Base-by-base conservation (phyloP, 305 asterid genomes). In the Withania somnifera region DNA sequence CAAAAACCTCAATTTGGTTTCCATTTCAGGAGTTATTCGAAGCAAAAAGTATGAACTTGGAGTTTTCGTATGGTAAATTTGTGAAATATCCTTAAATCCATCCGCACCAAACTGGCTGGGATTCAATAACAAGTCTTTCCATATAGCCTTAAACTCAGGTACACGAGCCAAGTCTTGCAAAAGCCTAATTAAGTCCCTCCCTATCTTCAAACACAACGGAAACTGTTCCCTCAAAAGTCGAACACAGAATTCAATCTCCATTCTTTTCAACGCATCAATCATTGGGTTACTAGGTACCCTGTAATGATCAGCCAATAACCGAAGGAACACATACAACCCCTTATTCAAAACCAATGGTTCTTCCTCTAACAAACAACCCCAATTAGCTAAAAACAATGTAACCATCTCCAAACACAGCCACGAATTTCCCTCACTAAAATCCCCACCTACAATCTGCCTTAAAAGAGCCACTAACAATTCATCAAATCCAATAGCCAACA, bases 141-240 rank as follows among this genome's bases (percentile, higher is more conserved):
- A 93, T 40, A 93, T 82, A 28, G 87, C 86, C 76, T 85, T 88
- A 85, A 95, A 92, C 87, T 92, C 98, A 0, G 91, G 93, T 82
- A 92, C 88, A 81, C 87, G 91, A 86, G 87, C 89, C 94, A 95
- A 88, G 88, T 95, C 98, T 53, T 91, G 99, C 85, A 95, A 88
- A 86, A 95, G 92, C 91, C 99, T 88, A 53, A 95, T 63, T 81
- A 95, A 91, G 88, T 95, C 99, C 86, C 96, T 91, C 80, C 99
- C 99, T 77, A 95, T 89, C 87, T 82, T 91, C 83, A 91, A 83
- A 89, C 97, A 95, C 89, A 93, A 85, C 28, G 30, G 57, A 73
- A 93, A 92, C 0, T 87, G 87, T 83, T 92, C 92, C 79, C 93
- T 91, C 73, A 95, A 66, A 90, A 91, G 83, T 82, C 87, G 86